Percentiles rank a stretch among this genome's conserved stretches.
Conservation (phyloP, 2,329 filamentous ascomycete species). For the Aspergillus udagawae region DNA sequence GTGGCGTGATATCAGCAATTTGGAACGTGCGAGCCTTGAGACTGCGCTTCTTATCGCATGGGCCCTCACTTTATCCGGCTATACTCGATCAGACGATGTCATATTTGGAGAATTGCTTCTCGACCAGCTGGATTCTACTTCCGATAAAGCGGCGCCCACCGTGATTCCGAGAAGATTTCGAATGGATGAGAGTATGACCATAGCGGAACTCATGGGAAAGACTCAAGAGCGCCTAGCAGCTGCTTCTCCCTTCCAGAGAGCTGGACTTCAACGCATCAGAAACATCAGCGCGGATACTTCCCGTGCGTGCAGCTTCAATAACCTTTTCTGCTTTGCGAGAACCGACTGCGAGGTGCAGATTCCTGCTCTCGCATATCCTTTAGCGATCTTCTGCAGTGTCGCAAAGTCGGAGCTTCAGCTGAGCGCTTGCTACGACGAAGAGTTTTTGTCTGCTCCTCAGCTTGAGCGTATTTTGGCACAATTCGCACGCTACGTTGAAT, state of each 20-base stretch:
- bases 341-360: conserved; percentile 1
- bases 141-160: conserved; percentile 36
- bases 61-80: conserved; percentile 36
- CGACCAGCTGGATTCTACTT: conserved; percentile 33
- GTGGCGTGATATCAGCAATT: conserved; percentile 12
- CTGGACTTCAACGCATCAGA: conserved; percentile 49
- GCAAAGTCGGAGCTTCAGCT: conserved; percentile 1
- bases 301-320: conserved; percentile 40
- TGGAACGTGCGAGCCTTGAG: conserved; percentile 9
- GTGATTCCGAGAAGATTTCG: conserved; percentile 39
- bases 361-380: conserved; percentile 3
- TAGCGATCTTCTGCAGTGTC: conserved; percentile 7
- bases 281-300: conserved; percentile 45
- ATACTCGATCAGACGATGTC: conserved; percentile 37
- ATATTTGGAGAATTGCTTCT: conserved; percentile 43
- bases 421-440: conserved; percentile 6
- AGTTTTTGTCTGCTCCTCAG: conserved; percentile 4
- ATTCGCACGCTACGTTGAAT: conserved; percentile 5
- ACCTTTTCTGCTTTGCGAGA: conserved; percentile 31
- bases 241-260: conserved; percentile 55
- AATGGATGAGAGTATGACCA: conserved; percentile 28
- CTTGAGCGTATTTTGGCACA: conserved; percentile 6
- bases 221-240: conserved; percentile 54
- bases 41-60: conserved; percentile 40
- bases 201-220: conserved; percentile 47